A percentile compares a stretch with the other conserved stretches of the same genome.
These are phyloP conservation scores for Geopyxis carbonaria DNA, from an alignment of 495 filamentous ascomycete genomes.

Conservation along the genomic window DNA sequence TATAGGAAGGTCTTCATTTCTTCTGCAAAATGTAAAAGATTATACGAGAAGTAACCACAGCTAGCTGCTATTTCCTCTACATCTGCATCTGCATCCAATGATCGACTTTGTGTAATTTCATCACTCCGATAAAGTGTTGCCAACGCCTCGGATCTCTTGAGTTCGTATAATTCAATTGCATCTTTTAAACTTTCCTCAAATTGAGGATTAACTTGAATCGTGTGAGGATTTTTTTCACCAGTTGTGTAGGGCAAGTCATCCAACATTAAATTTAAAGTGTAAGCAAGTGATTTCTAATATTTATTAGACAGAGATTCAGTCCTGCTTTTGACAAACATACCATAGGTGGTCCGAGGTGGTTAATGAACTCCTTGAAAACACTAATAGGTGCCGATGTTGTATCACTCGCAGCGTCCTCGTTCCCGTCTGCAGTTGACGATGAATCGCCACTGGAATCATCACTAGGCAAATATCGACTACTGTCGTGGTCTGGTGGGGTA, in stretches of 20 bases:
- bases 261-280: slow-evolving; percentile 73
- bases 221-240: slow-evolving; percentile 20
- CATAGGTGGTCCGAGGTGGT: slow-evolving; percentile 79
- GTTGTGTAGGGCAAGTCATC: slow-evolving; percentile 59
- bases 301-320: not conserved
- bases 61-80: slow-evolving; percentile 92
- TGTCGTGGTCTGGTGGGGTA: slow-evolving; percentile 16
- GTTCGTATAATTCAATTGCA: slow-evolving; percentile 60
- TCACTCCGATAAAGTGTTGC: slow-evolving; percentile 60
- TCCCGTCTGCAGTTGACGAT: not conserved
- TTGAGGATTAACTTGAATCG: slow-evolving; percentile 55
- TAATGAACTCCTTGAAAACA: slow-evolving; percentile 77
- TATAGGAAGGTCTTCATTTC: slow-evolving; percentile 70
- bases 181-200: slow-evolving; percentile 61
- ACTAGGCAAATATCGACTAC: not conserved
- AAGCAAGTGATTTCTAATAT: slow-evolving; percentile 61
- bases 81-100: slow-evolving; percentile 66
- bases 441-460: not conserved
- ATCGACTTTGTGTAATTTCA: slow-evolving; percentile 41
- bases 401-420: not conserved
- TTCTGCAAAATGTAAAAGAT: slow-evolving; percentile 71
- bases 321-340: slow-evolving; percentile 26
- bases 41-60: slow-evolving; percentile 88
- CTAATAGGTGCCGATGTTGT: slow-evolving; percentile 32
- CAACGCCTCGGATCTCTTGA: slow-evolving; percentile 56